Evolutionary conservation across 495 filamentous ascomycete species (phyloP), one percentile per base, ranked within the genome.

Genomic region (Cercophora samala): DNA sequence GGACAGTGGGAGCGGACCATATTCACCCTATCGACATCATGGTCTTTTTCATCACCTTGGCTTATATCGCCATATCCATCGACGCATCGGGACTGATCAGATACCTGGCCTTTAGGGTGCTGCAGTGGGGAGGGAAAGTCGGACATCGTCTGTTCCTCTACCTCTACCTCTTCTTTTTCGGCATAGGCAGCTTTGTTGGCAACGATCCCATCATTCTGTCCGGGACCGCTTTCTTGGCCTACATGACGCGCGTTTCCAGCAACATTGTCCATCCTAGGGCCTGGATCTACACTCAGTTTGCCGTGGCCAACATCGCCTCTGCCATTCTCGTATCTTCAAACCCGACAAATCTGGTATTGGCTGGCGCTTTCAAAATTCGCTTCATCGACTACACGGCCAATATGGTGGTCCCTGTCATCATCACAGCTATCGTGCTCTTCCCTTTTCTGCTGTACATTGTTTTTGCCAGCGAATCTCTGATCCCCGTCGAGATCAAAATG

Each of bases 21-120:
- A 90, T 90, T 70, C 79, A 76, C 1, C 87, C 87, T 0, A 79
- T 87, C 66, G 86, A 89, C 62, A 89, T 90, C 70, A 87, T 90
- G 83, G 73, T 76, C 46, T 89, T 90, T 76, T 90, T 90, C 78
- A 79, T 89, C 63, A 87, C 88, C 0, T 77, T 89, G n/a, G 87
- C 88, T 3, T 90, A 90, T 75, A 89, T 90, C 70, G 88, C 88
- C 62, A 90, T 90, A 65, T 90, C 88, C 3, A 88, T 90, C 72
- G 88, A 90, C 69, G 87, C 87, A 1, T 89, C 88, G 3, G 88
- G 88, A 21, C 76, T 89, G 8, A 89, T 90, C 69, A 72, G 87
- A 55, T 90, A 79, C 61, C 74, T 90, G 58, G 87, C 88, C 0
- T 89, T 88, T 79, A 88, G 84, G 65, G 88, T 90, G 1, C 82